Conservation (phyloP, 2,329 filamentous ascomycete species). For the Phialemonium atrogriseum region DNA sequence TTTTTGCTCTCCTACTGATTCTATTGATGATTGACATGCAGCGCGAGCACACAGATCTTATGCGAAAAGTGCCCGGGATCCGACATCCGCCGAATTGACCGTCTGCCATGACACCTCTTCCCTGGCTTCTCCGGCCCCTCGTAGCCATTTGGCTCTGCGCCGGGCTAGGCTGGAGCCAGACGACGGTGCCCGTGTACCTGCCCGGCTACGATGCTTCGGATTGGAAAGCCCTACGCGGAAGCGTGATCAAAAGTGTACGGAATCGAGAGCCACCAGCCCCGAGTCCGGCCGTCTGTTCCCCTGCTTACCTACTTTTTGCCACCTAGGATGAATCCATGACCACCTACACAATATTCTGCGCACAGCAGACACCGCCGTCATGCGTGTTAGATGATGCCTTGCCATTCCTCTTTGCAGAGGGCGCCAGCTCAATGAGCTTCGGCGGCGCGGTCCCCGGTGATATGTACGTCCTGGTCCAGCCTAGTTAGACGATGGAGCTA, state of each 20-base stretch:
- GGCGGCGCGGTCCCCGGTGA: slow-evolving; percentile 33
- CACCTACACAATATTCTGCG: slow-evolving; percentile 41
- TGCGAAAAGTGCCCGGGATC: no score
- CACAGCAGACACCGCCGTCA: slow-evolving; percentile 27
- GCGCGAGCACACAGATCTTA: no score
- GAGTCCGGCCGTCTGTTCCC: slow-evolving; percentile 3
- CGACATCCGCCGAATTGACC: no score
- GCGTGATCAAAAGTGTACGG: slow-evolving; percentile 32
- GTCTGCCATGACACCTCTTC: no score
- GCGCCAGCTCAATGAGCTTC: slow-evolving; percentile 34
- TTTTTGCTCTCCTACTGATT: no score
- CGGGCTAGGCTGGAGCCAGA: no score
- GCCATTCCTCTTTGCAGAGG: slow-evolving; percentile 38
- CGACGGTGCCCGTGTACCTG: slow-evolving; percentile 35
- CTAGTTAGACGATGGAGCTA: slow-evolving; percentile 2
- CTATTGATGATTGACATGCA: no score
- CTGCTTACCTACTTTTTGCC: slow-evolving; percentile 6
- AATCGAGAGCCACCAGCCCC: background rate
- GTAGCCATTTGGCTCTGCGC: no score
- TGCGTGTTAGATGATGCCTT: slow-evolving; percentile 37
- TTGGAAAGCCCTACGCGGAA: slow-evolving; percentile 37
- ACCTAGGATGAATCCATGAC: slow-evolving; percentile 30
- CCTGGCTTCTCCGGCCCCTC: no score
- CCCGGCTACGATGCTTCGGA: slow-evolving; percentile 32
- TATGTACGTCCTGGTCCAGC: slow-evolving; percentile 23